Base-by-base conservation (phyloP, 768 basidiomycete genomes). In the Trametes cinnabarina region DNA sequence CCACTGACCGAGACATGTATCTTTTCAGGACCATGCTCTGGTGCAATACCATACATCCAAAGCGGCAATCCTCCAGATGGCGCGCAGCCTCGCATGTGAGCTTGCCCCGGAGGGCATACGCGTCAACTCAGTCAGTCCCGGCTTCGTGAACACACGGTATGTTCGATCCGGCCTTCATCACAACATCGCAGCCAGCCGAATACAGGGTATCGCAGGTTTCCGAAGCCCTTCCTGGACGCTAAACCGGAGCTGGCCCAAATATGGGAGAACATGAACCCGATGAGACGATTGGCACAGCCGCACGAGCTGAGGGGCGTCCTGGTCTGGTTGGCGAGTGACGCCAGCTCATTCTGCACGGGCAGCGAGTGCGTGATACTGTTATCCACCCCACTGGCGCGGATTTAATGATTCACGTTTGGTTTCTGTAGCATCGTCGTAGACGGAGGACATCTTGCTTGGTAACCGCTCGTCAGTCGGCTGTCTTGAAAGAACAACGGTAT, bases 41-140 rank as follows among this genome's bases (percentile, higher is more conserved):
- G 22, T 12, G 12, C 46, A 47, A 9, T 90, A 90, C 71, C 88
- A 88, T 69, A 76, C 81, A 34, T 84, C 84, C 72, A 90, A 90
- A 70, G 79, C 84, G 1, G 87, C 82, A 2, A 85, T 90, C 12
- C 71, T 88, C 26, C 88, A 90, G 71, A 86, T 88, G 85, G 82
- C 77, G 2, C 80, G 89, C 37, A 87, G 84, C 67, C 85, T 90
- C 85, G 89, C 88, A 3, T 88, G 86, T 64, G 88, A 90, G 66
- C 78, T 90, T 0, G 89, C 84, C 0, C 70, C 64, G 19, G 73
- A 83, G 68, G 72, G 75, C 0, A 88, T 90, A 43, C 79, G 88
- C 1, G 86, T 89, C 56, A 90, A 90, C 68, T 76, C 84, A 4
- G 74, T 90, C 48, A 90, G 88, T 7, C 88, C 88, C 0, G 87